Base-by-base conservation (phyloP, 2,329 filamentous ascomycete genomes). In the Aspergillus sp. region DNA sequence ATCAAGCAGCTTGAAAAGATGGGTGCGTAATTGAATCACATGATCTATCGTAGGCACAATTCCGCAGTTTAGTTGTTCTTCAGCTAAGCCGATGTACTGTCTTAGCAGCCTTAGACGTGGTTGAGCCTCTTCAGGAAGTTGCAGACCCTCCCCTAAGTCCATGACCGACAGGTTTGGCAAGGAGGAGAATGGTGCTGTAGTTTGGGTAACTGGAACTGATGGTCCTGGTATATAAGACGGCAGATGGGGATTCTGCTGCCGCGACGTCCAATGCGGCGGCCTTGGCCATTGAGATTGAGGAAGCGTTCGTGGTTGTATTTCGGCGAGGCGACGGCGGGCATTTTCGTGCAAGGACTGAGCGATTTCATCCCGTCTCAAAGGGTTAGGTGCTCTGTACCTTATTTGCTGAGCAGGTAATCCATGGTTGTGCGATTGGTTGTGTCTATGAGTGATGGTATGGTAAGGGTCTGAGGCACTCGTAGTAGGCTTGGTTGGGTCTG, bases 1-100 rank as follows among this genome's bases (percentile, higher is more conserved):
- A 58, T 75, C 73, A 13, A 73, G 64, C 11, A 74, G 57, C 41
- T 66, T 62, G 46, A 71, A 68, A 17, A 76, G 54, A 40, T 73
- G 65, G 19, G 60, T 68, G 8, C 73, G 69, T 33, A 70, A 59
- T 3, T 52, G 58, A 20, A 70, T 67, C 24, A 75, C 68, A 27
- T 67, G 64, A 5, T 71, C 68, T 47, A 73, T 61, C 2, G 67
- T 52, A n/a, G 73, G 73, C 2, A 65, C 55, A 27, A 64, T 61
- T 13, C 66, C 69, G 41, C 58, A 60, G 15, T 64, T 62, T 8
- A 76, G 52, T 51, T 71, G 68, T 19, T 63, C 59, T 59, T 75
- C 73, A 12, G 67, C 61, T 3, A 59, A 40, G 20, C 63, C 59
- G 8, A 74, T 65, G n/a, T 66, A 62, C 20, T 62, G 58, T n/a